These are phyloP conservation scores for Paracorniculantispora psalliotae DNA, from an alignment of 2,329 filamentous ascomycete species.

Conservation along the genomic window DNA sequence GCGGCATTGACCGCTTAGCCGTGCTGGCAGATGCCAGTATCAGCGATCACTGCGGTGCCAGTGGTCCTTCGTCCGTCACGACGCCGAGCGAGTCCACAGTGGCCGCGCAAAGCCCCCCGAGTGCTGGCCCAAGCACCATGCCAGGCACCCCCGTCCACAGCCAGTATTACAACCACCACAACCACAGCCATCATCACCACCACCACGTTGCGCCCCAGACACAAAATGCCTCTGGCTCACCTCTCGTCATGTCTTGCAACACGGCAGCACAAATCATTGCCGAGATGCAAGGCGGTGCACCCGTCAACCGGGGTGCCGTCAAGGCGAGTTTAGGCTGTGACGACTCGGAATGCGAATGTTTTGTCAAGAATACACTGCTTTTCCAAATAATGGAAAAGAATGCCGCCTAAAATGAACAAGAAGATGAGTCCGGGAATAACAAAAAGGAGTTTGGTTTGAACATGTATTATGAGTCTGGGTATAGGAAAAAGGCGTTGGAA, in stretches of 20 bases:
- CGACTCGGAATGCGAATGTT: constrained; percentile 13
- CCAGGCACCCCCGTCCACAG: constrained; percentile 11
- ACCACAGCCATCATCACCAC: not conserved
- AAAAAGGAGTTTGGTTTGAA: constrained; percentile 9
- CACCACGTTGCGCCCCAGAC: not conserved
- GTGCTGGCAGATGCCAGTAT: constrained; percentile 34
- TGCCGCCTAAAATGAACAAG: not conserved
- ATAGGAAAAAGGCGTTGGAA: constrained; percentile 1
- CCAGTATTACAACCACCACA: not conserved
- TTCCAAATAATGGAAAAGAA: constrained; percentile 15
- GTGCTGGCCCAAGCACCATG: constrained; percentile 12
- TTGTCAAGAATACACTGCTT: constrained; percentile 16
- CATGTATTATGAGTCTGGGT: constrained; percentile 11
- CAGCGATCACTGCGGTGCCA: constrained; percentile 22
- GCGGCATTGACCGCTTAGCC: constrained; percentile 29
- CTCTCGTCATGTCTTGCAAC: constrained; percentile 31
- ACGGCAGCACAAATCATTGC: constrained; percentile 34
- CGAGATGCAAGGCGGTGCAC: constrained; percentile 33
- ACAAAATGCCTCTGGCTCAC: constrained; percentile 16
- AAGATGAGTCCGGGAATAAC: not conserved
- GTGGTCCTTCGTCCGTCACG: not conserved
- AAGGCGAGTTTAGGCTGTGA: constrained; percentile 28
- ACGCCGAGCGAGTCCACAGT: constrained; percentile 7
- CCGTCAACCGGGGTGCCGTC: constrained; percentile 17
- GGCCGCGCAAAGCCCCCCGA: constrained; percentile 6